Evolutionary conservation across 108 stramenopile genomes (phyloP).

Genomic region (Cafeteria roenbergensis): DNA sequence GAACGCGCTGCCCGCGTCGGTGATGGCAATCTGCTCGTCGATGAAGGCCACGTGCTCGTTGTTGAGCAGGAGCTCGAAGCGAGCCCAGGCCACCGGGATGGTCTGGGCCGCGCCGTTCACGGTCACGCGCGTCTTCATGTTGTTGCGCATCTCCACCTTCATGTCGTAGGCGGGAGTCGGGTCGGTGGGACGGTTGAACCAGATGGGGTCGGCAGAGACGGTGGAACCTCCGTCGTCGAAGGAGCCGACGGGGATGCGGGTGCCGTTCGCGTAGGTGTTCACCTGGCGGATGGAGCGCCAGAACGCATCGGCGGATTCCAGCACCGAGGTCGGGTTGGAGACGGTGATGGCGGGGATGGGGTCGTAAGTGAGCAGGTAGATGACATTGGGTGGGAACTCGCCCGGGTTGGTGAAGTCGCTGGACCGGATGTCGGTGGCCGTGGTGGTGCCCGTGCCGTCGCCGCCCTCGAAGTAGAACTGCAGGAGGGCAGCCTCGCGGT

Average conservation of each 20-base stretch:
- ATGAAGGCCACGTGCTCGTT: neutral
- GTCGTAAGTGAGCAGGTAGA: neutral
- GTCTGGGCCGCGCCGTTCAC: too few species aligned
- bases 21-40: neutral
- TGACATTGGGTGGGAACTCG: neutral
- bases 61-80: neutral
- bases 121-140: too few species aligned
- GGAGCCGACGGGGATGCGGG: neutral
- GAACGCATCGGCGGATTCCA: neutral
- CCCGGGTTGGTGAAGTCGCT: too few species aligned
- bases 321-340: neutral
- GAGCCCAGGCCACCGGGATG: neutral
- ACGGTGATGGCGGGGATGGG: neutral
- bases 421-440: too few species aligned
- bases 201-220: too few species aligned
- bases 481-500: neutral
- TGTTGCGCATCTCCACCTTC: neutral
- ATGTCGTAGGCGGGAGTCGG: neutral
- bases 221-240: neutral
- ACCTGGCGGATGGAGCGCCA: neutral
- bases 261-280: neutral
- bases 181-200: neutral
- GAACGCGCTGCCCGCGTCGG: too few species aligned
- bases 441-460: neutral
- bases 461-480: neutral